These are phyloP conservation scores for Neonothopanus nambi DNA, from an alignment of 1,284 basidiomycete species.

Conservation along the genomic window DNA sequence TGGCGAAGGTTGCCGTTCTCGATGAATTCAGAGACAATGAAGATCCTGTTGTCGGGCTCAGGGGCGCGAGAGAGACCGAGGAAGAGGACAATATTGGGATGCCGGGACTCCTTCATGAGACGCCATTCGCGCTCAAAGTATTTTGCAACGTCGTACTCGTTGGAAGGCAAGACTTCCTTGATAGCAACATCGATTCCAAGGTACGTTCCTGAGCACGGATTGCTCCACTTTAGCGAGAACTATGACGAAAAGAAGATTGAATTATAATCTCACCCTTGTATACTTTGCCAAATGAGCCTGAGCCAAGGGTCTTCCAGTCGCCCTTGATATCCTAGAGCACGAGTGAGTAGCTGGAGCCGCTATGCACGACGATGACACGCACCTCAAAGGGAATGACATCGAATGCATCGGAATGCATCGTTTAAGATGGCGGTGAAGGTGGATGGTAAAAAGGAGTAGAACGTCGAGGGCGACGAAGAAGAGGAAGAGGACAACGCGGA, in stretches of 20 bases:
- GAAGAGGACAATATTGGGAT: conserved; percentile 94
- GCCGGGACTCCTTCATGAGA: conserved; percentile 89
- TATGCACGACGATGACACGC: conserved; percentile 24
- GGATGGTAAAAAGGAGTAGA: background rate
- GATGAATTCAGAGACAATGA: conserved; percentile 89
- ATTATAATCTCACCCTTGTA: conserved; percentile 66
- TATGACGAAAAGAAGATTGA: conserved; percentile 1
- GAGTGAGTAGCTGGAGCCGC: background rate
- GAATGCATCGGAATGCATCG: conserved; percentile 61
- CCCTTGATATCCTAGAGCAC: conserved; percentile 77
- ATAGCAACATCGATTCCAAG: conserved; percentile 95
- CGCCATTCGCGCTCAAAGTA: conserved; percentile 98
- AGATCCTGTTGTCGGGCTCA: conserved; percentile 78
- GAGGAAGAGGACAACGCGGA: no score
- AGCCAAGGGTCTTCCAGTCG: conserved; percentile 84
- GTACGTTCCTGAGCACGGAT: conserved; percentile 65
- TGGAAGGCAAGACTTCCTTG: conserved; percentile 91
- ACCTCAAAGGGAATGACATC: conserved; percentile 84
- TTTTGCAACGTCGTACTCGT: conserved; percentile 91
- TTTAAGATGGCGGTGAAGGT: background rate
- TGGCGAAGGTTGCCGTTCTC: conserved; percentile 85
- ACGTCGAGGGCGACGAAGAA: background rate
- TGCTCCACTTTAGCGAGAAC: background rate
- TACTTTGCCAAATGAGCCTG: conserved; percentile 91
- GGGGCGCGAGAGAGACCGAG: conserved; percentile 91